Evolutionary conservation across 352 stramenopile species (phyloP), one percentile per base, ranked within the genome.

Genomic region (Phytopythium sindhum): DNA sequence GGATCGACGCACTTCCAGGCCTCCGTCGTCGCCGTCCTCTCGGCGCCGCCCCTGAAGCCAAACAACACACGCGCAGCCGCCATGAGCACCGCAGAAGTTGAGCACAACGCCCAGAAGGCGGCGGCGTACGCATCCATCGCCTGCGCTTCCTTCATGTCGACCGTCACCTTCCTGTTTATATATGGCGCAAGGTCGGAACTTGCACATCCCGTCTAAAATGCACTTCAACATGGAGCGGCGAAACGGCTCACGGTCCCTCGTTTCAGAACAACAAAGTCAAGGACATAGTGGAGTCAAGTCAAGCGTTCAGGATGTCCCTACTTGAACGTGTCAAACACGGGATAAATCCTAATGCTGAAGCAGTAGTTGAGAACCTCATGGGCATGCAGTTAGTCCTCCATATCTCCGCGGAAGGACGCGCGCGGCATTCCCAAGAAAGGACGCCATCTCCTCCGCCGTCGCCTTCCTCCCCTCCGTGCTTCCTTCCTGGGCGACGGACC

Each of bases 1-100:
- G 31, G 9, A 63, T 52, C 6, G 23, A 69, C 75, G 28, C 47
- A 80, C 72, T 76, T 86, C 78, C 78, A 84, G 1, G 75, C 75
- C 21, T 80, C 75, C 28, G 56, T 54, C 44, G 56, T 57, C 48
- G 26, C 53, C 60, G 31, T 37, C 21, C 14, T 24, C 26, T 23
- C 48, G 14, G 14, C 48, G 26, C 48, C 48, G 14, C 24, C 14
- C 48, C 48, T 55, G 48, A 10, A 14, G 7, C 0, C 26, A 35
- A 37, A 37, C 12, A 39, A 7, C 15, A n/a, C 47, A 19, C 26
- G 12, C 5, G 14, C 5, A 29, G 19, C 4, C 26, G 28, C 14
- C 14, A 17, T 23, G 4, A 10, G 14, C 15, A 37, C 15, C 48
- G 7, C 44, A 10, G 44, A 51, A 11, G n/a, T 14, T n/a, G 14